Conservation (phyloP, 2,329 filamentous ascomycete genomes). For the Meredithiella fracta region DNA sequence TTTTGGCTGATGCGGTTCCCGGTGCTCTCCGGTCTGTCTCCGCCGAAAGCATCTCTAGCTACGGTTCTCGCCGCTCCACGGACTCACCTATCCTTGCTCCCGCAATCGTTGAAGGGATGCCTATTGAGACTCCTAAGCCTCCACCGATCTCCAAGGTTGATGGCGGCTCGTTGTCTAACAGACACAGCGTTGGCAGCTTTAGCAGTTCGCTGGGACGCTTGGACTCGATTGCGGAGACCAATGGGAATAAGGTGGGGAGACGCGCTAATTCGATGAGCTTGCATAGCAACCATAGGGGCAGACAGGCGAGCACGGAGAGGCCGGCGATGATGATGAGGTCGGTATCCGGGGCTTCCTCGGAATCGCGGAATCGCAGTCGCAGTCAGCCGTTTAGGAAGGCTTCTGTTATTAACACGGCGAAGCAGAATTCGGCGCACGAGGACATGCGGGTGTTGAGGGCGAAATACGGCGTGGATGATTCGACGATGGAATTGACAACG, state of each 20-base stretch:
- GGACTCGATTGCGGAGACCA: slow-evolving; percentile 8
- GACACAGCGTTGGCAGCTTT: slow-evolving; percentile 7
- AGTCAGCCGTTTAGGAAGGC: slow-evolving; percentile 23
- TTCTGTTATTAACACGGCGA: slow-evolving; percentile 34
- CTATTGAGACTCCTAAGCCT: slow-evolving; percentile 8
- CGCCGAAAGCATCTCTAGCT: neutral
- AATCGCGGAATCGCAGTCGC: slow-evolving; percentile 4
- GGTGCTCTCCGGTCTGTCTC: neutral
- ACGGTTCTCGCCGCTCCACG: neutral
- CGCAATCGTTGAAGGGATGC: slow-evolving; percentile 10
- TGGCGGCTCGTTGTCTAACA: slow-evolving; percentile 1
- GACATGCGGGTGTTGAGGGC: slow-evolving; percentile 38
- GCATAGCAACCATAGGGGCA: neutral
- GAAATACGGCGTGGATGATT: slow-evolving; percentile 39
- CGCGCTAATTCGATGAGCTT: slow-evolving; percentile 10
- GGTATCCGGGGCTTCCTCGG: slow-evolving; percentile 1
- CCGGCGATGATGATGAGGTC: neutral
- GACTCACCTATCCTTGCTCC: slow-evolving; percentile 7
- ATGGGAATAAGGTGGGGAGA: slow-evolving; percentile 6
- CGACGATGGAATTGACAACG: slow-evolving; percentile 35
- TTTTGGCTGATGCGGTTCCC: neutral
- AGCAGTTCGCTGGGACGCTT: slow-evolving; percentile 4
- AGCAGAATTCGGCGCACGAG: slow-evolving; percentile 36
- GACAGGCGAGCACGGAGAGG: neutral
- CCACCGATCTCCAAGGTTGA: slow-evolving; percentile 11